Base-by-base conservation (phyloP, 2,329 filamentous ascomycete genomes). In the Pleoardoris graminearum region DNA sequence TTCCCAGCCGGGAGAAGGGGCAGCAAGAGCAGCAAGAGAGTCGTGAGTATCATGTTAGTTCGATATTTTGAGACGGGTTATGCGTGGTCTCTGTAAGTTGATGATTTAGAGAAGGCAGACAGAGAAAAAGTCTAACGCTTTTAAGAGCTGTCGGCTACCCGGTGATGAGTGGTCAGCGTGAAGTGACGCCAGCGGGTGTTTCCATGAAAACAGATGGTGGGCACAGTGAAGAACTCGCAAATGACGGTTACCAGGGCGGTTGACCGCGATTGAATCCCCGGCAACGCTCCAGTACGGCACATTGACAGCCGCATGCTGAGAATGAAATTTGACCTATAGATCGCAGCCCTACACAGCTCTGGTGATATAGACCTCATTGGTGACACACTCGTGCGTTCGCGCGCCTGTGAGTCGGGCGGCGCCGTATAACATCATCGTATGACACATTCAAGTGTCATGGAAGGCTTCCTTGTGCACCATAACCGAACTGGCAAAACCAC, bases 21-120 rank as follows among this genome's bases (percentile, higher is more conserved):
- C 22, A 37, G 51, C 11, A 33, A 7, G 14, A 50, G 35, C 10
- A 56, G 22, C 6, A 59, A 19, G 17, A 38, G 14, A 4, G 16
- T 43, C 3, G 39, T 6, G 3, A n/a, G 7, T 10, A 32, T 52
- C 61, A 62, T 62, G 16, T 41, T n/a, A n/a, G n/a, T 19, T 33
- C 25, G 29, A 23, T 11, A 5, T 29, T n/a, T 14, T 29, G 16
- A 4, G 16, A 19, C 3, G 16, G n/a, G 5, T 29, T 29, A 17
- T 16, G 35, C 22, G 17, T 7, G 17, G 16, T n/a, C 11, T 45
- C 14, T 45, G 39, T 17, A 14, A 21, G 16, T 44, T 22, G 16
- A 14, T 32, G 27, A 7, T 3, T 21, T 21, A 14, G 4, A 22
- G 11, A n/a, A 11, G 10, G 12, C 32, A 33, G 27, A n/a, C n/a